Conservation (phyloP, 805 yeast genomes). For the Brettanomyces sp. region DNA sequence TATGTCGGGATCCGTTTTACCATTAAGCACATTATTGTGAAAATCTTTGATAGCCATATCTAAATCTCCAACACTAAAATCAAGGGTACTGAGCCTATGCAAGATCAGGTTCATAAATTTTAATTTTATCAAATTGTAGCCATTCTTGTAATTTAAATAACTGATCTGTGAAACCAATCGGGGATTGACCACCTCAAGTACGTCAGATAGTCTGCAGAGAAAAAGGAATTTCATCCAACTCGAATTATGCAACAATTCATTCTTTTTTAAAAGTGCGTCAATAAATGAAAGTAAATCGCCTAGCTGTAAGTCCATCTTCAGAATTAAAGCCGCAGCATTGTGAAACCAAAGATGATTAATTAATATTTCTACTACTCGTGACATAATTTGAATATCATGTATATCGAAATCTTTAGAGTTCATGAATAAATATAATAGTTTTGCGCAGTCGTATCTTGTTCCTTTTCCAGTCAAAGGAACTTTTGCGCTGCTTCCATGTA, state of each 20-base stretch:
- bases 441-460: no score
- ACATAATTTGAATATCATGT: no score
- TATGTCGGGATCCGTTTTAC: not conserved
- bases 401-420: no score
- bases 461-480: no score
- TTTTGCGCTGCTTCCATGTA: no score
- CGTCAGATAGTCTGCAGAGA: slow-evolving; percentile 4
- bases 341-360: slow-evolving; percentile 7
- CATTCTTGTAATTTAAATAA: not conserved
- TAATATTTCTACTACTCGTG: not conserved
- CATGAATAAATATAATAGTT: no score
- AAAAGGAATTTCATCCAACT: slow-evolving; percentile 5
- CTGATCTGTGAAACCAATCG: slow-evolving; percentile 7
- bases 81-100: not conserved
- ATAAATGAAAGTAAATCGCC: slow-evolving; percentile 4
- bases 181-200: slow-evolving; percentile 4
- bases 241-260: slow-evolving; percentile 6
- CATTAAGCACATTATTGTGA: not conserved
- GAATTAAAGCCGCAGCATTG: slow-evolving; percentile 8
- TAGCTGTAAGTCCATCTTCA: slow-evolving; percentile 2
- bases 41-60: not conserved
- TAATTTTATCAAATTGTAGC: slow-evolving; percentile 1
- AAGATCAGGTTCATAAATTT: slow-evolving; percentile 1
- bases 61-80: not conserved
- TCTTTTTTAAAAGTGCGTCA: slow-evolving; percentile 3